These are phyloP conservation scores for Penicillium maclennaniae DNA, from an alignment of 495 filamentous ascomycete species.

Conservation along the genomic window DNA sequence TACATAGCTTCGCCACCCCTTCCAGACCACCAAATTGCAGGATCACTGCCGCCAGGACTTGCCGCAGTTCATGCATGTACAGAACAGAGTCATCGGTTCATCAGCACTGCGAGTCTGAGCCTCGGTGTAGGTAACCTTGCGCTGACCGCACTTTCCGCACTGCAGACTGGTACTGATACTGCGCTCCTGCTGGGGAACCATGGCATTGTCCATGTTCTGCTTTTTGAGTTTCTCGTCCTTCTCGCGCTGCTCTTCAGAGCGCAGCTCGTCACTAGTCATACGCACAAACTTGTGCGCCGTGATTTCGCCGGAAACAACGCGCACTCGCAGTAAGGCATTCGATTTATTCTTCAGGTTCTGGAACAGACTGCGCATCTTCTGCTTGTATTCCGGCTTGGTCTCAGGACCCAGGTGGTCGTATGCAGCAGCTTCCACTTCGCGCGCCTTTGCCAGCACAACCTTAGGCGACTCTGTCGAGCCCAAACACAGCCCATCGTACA, in stretches of 20 bases:
- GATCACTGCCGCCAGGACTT: slow-evolving; percentile 48
- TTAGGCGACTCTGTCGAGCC: slow-evolving; percentile 44
- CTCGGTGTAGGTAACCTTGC: slow-evolving; percentile 91
- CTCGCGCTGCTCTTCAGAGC: slow-evolving; percentile 64
- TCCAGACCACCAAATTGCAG: background rate
- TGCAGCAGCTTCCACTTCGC: slow-evolving; percentile 70
- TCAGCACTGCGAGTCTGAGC: slow-evolving; percentile 94
- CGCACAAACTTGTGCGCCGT: slow-evolving; percentile 65
- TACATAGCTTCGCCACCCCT: slow-evolving; percentile 7
- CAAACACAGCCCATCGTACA: slow-evolving; percentile 69
- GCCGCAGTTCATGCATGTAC: slow-evolving; percentile 49
- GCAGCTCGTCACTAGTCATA: slow-evolving; percentile 73
- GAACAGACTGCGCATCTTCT: slow-evolving; percentile 85
- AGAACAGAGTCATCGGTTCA: slow-evolving; percentile 52
- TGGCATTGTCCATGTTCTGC: slow-evolving; percentile 90
- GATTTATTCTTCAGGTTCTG: slow-evolving; percentile 90
- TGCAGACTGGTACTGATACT: slow-evolving; percentile 77
- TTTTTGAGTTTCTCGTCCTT: slow-evolving; percentile 67
- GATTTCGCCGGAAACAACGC: slow-evolving; percentile 72
- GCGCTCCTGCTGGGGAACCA: slow-evolving; percentile 57
- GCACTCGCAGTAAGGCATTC: slow-evolving; percentile 68
- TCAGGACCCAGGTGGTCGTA: slow-evolving; percentile 62
- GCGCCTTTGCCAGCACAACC: slow-evolving; percentile 61
- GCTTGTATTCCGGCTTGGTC: slow-evolving; percentile 66
- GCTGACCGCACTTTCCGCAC: slow-evolving; percentile 86